These are phyloP conservation scores for Penicillium crustosum DNA, from an alignment of 2,329 filamentous ascomycete species.

Conservation along the genomic window DNA sequence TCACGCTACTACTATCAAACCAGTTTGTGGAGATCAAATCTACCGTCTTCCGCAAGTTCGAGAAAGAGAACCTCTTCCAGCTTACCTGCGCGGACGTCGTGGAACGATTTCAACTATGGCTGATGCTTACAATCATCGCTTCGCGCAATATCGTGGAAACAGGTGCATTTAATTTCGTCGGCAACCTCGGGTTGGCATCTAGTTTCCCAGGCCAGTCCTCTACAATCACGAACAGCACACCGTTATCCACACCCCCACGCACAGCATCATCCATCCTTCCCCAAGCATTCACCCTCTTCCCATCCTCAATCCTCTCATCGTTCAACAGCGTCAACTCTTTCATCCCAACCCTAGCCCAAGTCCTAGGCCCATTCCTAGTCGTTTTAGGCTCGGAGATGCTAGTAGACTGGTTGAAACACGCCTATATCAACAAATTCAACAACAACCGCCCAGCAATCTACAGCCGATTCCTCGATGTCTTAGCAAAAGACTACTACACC, in stretches of 20 bases:
- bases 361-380: slow-evolving; percentile 87
- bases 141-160: slow-evolving; percentile 96
- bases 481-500: slow-evolving; percentile 97
- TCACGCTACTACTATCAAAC: slow-evolving; percentile 91
- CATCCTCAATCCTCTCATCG: slow-evolving; percentile 56
- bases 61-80: slow-evolving; percentile 97
- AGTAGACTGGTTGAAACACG: slow-evolving; percentile 95
- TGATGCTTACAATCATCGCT: slow-evolving; percentile 95
- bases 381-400: slow-evolving; percentile 96
- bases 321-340: slow-evolving; percentile 46
- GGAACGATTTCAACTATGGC: slow-evolving; percentile 94
- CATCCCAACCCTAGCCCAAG: slow-evolving; percentile 62
- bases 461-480: slow-evolving; percentile 81
- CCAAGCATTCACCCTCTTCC: slow-evolving; percentile 76
- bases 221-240: slow-evolving; percentile 48
- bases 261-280: slow-evolving; percentile 72
- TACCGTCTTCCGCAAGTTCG: slow-evolving; percentile 97
- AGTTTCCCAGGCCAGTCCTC: slow-evolving; percentile 32
- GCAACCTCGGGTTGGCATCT: slow-evolving; percentile 36
- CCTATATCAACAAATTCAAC: slow-evolving; percentile 98
- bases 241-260: slow-evolving; percentile 57
- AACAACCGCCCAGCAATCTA: slow-evolving; percentile 92
- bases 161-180: slow-evolving; percentile 67
- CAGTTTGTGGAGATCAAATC: slow-evolving; percentile 99
- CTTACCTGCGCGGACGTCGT: slow-evolving; percentile 95